phyloP scores from a whole-genome alignment of 768 basidiomycete species.

The Tephrocybe sp. region DNA sequence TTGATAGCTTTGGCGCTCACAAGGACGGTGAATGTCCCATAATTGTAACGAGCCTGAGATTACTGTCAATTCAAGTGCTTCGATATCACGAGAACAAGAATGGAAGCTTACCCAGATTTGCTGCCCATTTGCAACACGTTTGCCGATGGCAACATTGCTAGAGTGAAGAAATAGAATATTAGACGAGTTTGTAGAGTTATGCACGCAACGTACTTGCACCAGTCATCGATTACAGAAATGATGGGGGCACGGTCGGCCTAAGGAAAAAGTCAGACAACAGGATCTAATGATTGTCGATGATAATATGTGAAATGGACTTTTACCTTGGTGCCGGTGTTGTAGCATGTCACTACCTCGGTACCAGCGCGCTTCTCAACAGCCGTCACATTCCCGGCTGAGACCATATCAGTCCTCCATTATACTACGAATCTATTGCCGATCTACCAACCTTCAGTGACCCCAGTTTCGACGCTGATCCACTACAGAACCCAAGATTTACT shows the following conservation, averaged over 20 bases:
- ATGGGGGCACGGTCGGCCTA: background rate
- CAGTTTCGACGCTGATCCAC: background rate
- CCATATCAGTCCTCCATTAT: background rate
- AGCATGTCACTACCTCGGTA: background rate
- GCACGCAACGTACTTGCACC: background rate
- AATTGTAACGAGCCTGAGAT: conserved; percentile 8
- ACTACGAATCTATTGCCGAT: background rate
- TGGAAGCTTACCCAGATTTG: background rate
- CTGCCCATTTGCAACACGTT: background rate
- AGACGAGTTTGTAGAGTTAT: background rate
- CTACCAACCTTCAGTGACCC: background rate
- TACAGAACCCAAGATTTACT: background rate
- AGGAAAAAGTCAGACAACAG: too few species aligned
- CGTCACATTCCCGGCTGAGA: background rate
- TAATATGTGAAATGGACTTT: too few species aligned
- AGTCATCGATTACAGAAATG: background rate
- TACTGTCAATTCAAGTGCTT: background rate
- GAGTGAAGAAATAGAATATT: background rate
- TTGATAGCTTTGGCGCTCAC: conserved; percentile 11
- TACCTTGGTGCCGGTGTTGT: background rate
- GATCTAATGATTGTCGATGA: too few species aligned
- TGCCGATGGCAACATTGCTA: background rate
- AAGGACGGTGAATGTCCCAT: conserved; percentile 7
- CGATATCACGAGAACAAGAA: background rate
- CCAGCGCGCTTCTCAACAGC: background rate